phyloP scores from a whole-genome alignment of 1,284 basidiomycete species.

The Limonomyces culmigenus region DNA sequence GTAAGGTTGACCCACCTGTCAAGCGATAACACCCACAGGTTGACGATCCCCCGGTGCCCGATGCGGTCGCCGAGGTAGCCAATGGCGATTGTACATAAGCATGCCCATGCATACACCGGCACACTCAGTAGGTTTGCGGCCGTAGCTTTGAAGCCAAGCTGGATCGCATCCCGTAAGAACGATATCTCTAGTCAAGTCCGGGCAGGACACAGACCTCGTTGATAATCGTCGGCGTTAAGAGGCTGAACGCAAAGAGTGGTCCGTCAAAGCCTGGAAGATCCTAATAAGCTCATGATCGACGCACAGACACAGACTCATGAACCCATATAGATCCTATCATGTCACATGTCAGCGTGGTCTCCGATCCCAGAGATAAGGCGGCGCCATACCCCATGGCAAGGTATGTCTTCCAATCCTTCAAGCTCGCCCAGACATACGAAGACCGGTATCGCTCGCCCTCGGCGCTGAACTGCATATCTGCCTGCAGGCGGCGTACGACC shows the following conservation, averaged over 20 bases:
- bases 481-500: constrained; percentile 27
- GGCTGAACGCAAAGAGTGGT: constrained; percentile 34
- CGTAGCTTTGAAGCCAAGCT: constrained; percentile 30
- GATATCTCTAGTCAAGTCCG: neutral
- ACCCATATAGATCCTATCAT: constrained; percentile 32
- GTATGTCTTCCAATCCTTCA: constrained; percentile 36
- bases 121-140: constrained; percentile 35
- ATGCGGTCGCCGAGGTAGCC: constrained; percentile 30
- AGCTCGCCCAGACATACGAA: constrained; percentile 26
- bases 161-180: constrained; percentile 1
- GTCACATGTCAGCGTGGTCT: neutral
- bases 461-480: constrained; percentile 28
- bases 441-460: constrained; percentile 30
- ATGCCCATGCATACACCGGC: constrained; percentile 31
- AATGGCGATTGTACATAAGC: constrained; percentile 28
- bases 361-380: neutral
- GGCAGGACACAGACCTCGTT: constrained; percentile 16
- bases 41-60: constrained; percentile 27
- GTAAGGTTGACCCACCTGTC: too few relatives aligned
- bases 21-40: constrained; percentile 22
- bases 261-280: constrained; percentile 19
- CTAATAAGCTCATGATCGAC: constrained; percentile 1
- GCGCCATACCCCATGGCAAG: constrained; percentile 20
- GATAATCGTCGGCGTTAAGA: constrained; percentile 39
- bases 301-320: constrained; percentile 9